Base-by-base conservation (phyloP, 345 rosid genomes). In the Murraya koenigii region DNA sequence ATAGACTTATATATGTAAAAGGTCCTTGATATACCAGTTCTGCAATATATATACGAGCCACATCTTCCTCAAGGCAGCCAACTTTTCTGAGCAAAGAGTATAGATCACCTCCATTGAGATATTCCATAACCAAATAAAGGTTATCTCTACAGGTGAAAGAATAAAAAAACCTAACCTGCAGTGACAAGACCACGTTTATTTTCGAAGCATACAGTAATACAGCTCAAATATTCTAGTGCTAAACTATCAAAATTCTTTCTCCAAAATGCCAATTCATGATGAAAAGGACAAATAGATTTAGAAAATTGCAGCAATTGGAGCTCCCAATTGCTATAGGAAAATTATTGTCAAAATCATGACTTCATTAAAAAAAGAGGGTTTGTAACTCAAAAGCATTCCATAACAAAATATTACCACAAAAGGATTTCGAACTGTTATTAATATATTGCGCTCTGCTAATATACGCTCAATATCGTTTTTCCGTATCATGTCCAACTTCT, bases 121-220 rank as follows among this genome's bases (percentile, higher is more conserved):
- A 93, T 84, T 93, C 97, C 97, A 93, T 93, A 61, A 93, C 97
- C 89, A 93, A 84, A 81, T 93, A 93, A 64, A 93, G 97, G 81
- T 93, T 91, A 82, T 93, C 97, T 79, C 95, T 86, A 84, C 95
- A 89, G 58, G 97, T 83, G 87, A 93, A 93, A 47, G 97, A 93
- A 85, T 91, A 93, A 72, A 87, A 93, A 78, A 93, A 93, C 11
- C 92, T 88, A 76, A 93, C 97, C 97, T 93, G 91, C 84, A 88
- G 77, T 67, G 35, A 76, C 32, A 82, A 80, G 71, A 80, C 78
- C 61, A 49, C 14, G 35, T 76, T 63, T 67, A 76, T 38, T 65
- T 36, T n/a, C 75, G 55, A 47, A 25, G 26, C 55, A 60, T 19
- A 55, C 7, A 73, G 63, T 22, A 71, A 15, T 54, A 63, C 7